Conservation (phyloP, 2,329 filamentous ascomycete species). For the Aspergillus sp. region DNA sequence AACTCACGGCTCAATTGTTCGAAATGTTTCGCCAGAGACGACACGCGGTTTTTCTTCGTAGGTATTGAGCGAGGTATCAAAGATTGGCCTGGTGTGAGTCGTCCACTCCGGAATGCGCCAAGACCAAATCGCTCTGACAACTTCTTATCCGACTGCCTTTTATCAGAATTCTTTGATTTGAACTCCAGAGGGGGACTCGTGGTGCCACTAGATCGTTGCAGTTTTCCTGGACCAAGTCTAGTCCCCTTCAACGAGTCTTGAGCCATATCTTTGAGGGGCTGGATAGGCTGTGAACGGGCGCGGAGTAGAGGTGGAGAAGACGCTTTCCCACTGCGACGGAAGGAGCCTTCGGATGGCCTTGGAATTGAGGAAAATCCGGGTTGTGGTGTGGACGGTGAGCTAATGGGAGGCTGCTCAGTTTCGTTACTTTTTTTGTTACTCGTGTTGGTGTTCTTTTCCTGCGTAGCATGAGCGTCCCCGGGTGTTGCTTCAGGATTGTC, state of each 20-base stretch:
- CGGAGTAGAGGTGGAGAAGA: conserved; percentile 50
- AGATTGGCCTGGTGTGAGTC: conserved; percentile 56
- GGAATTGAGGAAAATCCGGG: conserved; percentile 40
- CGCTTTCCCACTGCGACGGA: conserved; percentile 37
- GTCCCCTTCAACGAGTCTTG: conserved; percentile 22
- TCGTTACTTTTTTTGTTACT: conserved; percentile 17
- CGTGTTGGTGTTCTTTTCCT: conserved; percentile 14
- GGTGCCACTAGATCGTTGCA: conserved; percentile 21
- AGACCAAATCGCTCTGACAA: conserved; percentile 72
- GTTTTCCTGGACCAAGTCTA: conserved; percentile 23
- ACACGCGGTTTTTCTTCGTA: conserved; percentile 72
- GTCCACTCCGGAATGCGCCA: conserved; percentile 60
- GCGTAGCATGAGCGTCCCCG: conserved; percentile 7
- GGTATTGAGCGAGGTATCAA: conserved; percentile 86
- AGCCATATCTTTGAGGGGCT: conserved; percentile 31
- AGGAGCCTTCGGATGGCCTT: conserved; percentile 36
- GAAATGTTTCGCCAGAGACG: conserved; percentile 90
- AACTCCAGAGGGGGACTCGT: conserved; percentile 26
- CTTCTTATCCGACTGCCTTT: conserved; percentile 78
- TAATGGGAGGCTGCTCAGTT: conserved; percentile 3
- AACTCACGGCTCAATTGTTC: conserved; percentile 96
- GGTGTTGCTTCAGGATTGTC: conserved; percentile 9
- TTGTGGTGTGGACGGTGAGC: conserved; percentile 24
- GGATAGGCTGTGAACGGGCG: conserved; percentile 52
- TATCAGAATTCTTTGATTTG: conserved; percentile 54